Evolutionary conservation across 2,329 filamentous ascomycete genomes (phyloP).

Genomic region (Sclerotinia nivalis): DNA sequence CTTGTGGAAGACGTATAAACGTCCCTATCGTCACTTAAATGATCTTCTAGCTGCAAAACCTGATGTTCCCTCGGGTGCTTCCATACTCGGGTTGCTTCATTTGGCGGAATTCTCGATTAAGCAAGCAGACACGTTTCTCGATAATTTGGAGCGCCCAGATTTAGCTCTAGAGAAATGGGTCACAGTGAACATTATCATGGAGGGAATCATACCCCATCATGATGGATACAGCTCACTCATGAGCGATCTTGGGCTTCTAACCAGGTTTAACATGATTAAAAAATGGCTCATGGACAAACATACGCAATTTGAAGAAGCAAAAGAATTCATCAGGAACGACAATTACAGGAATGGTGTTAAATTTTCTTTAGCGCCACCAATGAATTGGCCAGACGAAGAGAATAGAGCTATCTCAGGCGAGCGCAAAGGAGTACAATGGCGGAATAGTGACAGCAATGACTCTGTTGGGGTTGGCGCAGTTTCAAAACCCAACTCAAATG

Average conservation of each 20-base stretch:
- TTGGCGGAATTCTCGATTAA: background rate
- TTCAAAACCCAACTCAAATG: background rate
- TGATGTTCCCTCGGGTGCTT: slow-evolving; percentile 4
- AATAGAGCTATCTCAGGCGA: background rate
- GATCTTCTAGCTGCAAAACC: background rate
- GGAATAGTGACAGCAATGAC: background rate
- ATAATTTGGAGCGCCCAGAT: slow-evolving; percentile 15
- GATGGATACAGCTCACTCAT: background rate
- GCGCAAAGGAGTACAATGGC: background rate
- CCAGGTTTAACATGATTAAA: slow-evolving; percentile 1
- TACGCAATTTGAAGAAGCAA: background rate
- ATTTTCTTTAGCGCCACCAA: background rate
- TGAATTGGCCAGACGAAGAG: background rate
- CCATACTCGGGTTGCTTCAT: slow-evolving; percentile 7
- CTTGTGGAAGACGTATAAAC: background rate
- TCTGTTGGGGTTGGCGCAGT: background rate
- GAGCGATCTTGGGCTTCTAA: background rate
- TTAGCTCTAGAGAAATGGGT: slow-evolving; percentile 17
- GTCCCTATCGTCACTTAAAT: slow-evolving; percentile 2
- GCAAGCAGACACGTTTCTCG: slow-evolving; percentile 11
- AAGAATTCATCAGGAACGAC: background rate
- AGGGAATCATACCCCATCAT: background rate
- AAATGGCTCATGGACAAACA: background rate
- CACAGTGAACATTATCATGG: background rate
- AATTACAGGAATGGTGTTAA: background rate